Evolutionary conservation across 192 early-diverging fungal genomes (phyloP).

Genomic region (Coemansia guatemalensis): DNA sequence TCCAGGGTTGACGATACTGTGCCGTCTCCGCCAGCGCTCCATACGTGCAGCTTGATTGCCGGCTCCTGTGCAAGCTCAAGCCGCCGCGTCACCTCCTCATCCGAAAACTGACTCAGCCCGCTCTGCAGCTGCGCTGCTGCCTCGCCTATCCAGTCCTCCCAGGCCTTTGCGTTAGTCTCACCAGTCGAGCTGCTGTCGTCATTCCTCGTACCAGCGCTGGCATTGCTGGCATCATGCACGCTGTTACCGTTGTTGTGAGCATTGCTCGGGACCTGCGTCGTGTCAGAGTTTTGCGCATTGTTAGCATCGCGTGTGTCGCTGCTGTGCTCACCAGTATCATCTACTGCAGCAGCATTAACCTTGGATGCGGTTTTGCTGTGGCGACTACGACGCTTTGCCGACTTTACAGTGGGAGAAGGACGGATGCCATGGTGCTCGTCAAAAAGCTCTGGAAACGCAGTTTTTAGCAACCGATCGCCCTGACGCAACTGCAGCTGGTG

Average conservation of each 20-base stretch:
- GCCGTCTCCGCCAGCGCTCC: slow-evolving; percentile 76
- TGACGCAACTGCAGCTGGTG: slow-evolving; percentile 55
- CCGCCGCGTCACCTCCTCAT: slow-evolving; percentile 35
- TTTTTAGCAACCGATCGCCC: slow-evolving; percentile 42
- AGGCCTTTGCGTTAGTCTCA: slow-evolving; percentile 7
- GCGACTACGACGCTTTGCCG: not conserved
- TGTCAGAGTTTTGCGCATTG: not conserved
- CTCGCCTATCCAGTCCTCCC: slow-evolving; percentile 50
- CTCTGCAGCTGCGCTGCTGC: slow-evolving; percentile 39
- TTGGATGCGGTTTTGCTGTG: not conserved
- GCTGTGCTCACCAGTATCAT: not conserved
- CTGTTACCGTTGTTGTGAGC: slow-evolving; percentile 9
- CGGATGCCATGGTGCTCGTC: slow-evolving; percentile 18
- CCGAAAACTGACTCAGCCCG: slow-evolving; percentile 32
- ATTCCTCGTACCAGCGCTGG: not conserved
- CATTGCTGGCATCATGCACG: not conserved
- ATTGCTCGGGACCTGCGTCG: not conserved
- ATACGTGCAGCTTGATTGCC: slow-evolving; percentile 65
- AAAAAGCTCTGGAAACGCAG: slow-evolving; percentile 52
- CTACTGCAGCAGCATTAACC: not conserved
- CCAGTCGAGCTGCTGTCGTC: slow-evolving; percentile 6
- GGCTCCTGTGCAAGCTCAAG: slow-evolving; percentile 44
- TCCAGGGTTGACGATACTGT: slow-evolving; percentile 72
- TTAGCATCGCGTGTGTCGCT: not conserved
- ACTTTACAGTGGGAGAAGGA: slow-evolving; percentile 22